Conservation (phyloP, 768 basidiomycete genomes). For the Tylopilus cervinicoccineus region DNA sequence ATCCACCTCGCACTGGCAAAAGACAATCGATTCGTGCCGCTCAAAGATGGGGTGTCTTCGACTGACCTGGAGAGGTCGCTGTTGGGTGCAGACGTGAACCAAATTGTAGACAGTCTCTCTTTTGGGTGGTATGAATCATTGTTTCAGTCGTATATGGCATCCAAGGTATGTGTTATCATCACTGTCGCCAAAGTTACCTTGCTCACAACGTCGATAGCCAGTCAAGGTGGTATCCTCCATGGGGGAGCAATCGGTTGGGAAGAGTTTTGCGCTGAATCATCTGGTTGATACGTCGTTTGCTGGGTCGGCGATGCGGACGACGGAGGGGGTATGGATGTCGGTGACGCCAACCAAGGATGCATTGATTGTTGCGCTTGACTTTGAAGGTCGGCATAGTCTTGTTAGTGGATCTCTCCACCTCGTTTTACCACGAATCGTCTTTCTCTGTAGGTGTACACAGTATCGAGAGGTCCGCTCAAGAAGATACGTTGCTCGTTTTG, state of each 20-base stretch:
- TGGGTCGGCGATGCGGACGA: conserved; percentile 59
- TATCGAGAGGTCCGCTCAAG: conserved; percentile 60
- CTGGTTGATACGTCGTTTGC: conserved; percentile 60
- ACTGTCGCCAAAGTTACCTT: not conserved
- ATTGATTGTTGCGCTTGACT: conserved; percentile 58
- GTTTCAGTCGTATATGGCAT: conserved; percentile 57
- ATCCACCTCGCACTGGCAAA: conserved; percentile 57
- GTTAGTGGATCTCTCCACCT: not conserved
- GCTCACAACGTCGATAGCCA: conserved; percentile 34
- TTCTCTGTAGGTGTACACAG: conserved; percentile 48
- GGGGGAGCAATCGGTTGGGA: conserved; percentile 65
- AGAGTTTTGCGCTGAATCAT: conserved; percentile 55
- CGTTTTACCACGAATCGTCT: not conserved
- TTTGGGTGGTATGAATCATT: conserved; percentile 65
- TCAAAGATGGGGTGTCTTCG: conserved; percentile 54
- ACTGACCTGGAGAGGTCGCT: conserved; percentile 46
- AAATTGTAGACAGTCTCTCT: conserved; percentile 50
- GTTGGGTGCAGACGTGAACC: conserved; percentile 53
- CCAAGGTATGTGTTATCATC: conserved; percentile 36
- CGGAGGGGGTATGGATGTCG: conserved; percentile 65
- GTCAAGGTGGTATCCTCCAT: conserved; percentile 64
- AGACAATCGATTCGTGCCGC: conserved; percentile 56
- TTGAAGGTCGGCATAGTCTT: conserved; percentile 43
- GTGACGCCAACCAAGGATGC: conserved; percentile 53
- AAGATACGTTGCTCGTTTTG: conserved; percentile 58